phyloP scores from a whole-genome alignment of 129 eudicot species.

The Centaurea solstitialis region DNA sequence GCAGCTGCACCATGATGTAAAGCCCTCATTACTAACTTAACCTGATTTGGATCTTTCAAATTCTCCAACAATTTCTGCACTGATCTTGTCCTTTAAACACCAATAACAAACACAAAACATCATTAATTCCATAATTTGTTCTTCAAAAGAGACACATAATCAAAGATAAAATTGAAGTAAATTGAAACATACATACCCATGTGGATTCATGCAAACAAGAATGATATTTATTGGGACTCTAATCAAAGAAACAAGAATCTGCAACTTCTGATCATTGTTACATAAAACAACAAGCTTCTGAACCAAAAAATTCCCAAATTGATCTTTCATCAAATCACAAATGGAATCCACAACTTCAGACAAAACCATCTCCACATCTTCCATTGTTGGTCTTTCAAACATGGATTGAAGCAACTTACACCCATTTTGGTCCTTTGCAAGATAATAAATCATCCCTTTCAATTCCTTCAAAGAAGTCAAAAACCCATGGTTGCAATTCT shows the following conservation, averaged over 20 bases:
- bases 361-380: slow-evolving; percentile 50
- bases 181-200: slow-evolving; percentile 59
- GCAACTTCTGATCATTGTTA: slow-evolving; percentile 58
- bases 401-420: slow-evolving; percentile 39
- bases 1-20: slow-evolving; percentile 45
- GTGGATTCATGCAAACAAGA: slow-evolving; percentile 45
- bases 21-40: slow-evolving; percentile 41
- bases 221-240: slow-evolving; percentile 41
- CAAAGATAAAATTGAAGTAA: not conserved
- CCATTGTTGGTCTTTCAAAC: slow-evolving; percentile 37
- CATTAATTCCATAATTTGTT: not conserved
- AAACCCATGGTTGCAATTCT: slow-evolving; percentile 2
- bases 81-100: slow-evolving; percentile 48
- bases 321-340: slow-evolving; percentile 55
- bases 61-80: slow-evolving; percentile 60
- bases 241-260: slow-evolving; percentile 42
- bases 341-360: slow-evolving; percentile 43
- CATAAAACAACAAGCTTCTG: slow-evolving; percentile 58
- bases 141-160: not conserved
- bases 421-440: slow-evolving; percentile 58
- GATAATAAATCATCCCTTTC: slow-evolving; percentile 37
- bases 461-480: slow-evolving; percentile 34
- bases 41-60: slow-evolving; percentile 42
- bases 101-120: slow-evolving; percentile 4
- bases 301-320: slow-evolving; percentile 57